Percentiles rank a stretch among this genome's conserved stretches.
These are phyloP conservation scores for Stephania japonica DNA, from an alignment of 164 flowering plant genomes.

Conservation along the genomic window DNA sequence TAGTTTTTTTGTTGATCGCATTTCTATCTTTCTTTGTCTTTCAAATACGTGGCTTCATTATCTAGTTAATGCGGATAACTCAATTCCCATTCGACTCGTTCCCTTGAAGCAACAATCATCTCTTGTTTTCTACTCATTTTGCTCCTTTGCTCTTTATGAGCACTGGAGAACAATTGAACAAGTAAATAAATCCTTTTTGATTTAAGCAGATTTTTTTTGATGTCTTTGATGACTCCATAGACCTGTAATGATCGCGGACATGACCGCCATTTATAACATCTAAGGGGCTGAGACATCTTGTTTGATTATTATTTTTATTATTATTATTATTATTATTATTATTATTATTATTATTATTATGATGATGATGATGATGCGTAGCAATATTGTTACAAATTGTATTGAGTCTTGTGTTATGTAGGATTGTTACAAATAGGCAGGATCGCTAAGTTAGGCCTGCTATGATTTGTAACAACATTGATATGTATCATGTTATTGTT, in stretches of 20 bases:
- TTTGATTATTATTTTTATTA: too few relatives aligned
- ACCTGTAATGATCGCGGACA: constrained; percentile 27
- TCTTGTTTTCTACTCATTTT: background rate
- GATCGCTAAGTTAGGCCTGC: too few relatives aligned
- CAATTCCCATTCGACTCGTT: constrained; percentile 18
- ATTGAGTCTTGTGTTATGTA: too few relatives aligned
- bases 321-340: too few relatives aligned
- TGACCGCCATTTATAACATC: constrained; percentile 19
- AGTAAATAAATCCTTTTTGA: background rate
- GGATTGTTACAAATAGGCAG: too few relatives aligned
- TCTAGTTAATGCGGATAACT: constrained; percentile 10
- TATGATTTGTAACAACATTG: too few relatives aligned
- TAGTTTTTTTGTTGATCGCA: background rate
- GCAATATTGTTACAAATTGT: too few relatives aligned
- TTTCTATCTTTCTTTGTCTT: background rate
- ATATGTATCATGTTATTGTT: too few relatives aligned
- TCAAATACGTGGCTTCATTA: constrained; percentile 21
- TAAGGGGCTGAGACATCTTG: constrained; percentile 25
- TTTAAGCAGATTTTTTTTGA: background rate
- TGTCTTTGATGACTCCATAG: constrained; percentile 27
- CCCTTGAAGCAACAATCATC: constrained; percentile 22
- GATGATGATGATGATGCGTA: too few relatives aligned
- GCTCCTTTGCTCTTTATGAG: constrained; percentile 17
- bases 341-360: too few relatives aligned
- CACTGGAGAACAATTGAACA: constrained; percentile 31